Base-by-base conservation (phyloP, 495 filamentous ascomycete genomes). In the Pseudevernia furfuracea region DNA sequence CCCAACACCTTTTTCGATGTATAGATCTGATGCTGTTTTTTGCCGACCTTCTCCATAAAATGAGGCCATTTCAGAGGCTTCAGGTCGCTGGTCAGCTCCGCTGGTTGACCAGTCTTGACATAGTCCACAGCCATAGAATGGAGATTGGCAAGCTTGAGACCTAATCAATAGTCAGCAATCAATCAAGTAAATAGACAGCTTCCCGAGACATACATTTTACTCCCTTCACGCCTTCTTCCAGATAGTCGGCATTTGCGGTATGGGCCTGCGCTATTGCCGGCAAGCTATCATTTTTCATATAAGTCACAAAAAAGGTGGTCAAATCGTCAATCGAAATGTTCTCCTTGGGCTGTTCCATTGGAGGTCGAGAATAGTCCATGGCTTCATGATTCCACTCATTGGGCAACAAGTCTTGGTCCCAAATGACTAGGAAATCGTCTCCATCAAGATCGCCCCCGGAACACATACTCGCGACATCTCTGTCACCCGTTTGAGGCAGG, bases 391-490 rank as follows among this genome's bases (percentile, higher is more conserved):
- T 88, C 82, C 85, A 90, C 57, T 87, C 77, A 0, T 62, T 52
- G 3, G 91, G 92, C 34, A 92, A 73, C 8, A 99, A 78, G 53
- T 87, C 82, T 41, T 79, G 69, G 68, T 99, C 92, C 94, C 94
- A 99, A 43, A 97, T 89, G 25, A 97, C 87, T 32, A 96, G 82
- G 71, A 89, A 99, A 71, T 97, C 95, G 68, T 99, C 94, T 0
- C 94, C 94, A 74, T 99, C 94, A 4, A 99, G 78, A 72, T 99
- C 94, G 8, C 94, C 95, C 4, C 94, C 94, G 9, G 94, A 96
- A 67, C 92, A 94, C 94, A 97, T 97, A 65, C 87, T 89, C 11
- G 91, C 82, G 34, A 99, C 74, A 67, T 92, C 90, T 46, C 87
- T 80, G 73, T 97, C 92, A 0, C 94, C 94, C 1, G 80, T 87